phyloP scores from a whole-genome alignment of 2,329 filamentous ascomycete genomes.

The Colletotrichum salicis region DNA sequence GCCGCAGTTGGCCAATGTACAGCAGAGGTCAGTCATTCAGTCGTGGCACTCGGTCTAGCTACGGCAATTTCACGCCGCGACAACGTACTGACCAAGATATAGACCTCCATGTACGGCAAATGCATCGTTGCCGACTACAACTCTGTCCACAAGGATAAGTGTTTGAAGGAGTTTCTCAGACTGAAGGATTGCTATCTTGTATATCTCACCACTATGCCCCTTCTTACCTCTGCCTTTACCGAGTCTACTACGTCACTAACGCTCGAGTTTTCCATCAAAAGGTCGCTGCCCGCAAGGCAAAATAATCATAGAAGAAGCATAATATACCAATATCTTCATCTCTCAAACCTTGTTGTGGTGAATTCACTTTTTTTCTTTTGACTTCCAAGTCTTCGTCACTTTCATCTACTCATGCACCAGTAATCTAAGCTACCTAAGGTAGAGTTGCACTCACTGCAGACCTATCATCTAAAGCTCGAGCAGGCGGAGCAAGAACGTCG shows the following conservation, averaged over 20 bases:
- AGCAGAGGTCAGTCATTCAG: slow-evolving; percentile 56
- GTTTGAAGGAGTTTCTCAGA: slow-evolving; percentile 82
- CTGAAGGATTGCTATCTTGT: slow-evolving; percentile 92
- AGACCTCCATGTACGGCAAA: slow-evolving; percentile 90
- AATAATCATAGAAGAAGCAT: neutral
- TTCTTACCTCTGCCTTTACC: neutral
- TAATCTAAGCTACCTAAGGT: neutral
- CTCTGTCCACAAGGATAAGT: slow-evolving; percentile 90
- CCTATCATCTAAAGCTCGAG: slow-evolving; percentile 68
- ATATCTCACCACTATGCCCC: slow-evolving; percentile 42
- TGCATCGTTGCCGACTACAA: slow-evolving; percentile 93
- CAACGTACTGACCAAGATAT: neutral
- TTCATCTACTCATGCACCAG: neutral
- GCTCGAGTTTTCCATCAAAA: neutral
- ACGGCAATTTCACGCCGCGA: neutral
- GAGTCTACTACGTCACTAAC: slow-evolving; percentile 10
- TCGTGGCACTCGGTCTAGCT: neutral
- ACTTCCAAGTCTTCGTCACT: neutral
- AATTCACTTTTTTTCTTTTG: neutral
- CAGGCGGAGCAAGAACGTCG: slow-evolving; percentile 80
- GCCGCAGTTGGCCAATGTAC: slow-evolving; percentile 65
- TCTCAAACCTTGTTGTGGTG: neutral
- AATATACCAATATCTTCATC: neutral
- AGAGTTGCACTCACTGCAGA: neutral
- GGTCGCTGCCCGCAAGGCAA: slow-evolving; percentile 29